Evolutionary conservation across 192 early-diverging fungal genomes (phyloP), one percentile per base, ranked within the genome.

Genomic region (Rhizophlyctis rosea): DNA sequence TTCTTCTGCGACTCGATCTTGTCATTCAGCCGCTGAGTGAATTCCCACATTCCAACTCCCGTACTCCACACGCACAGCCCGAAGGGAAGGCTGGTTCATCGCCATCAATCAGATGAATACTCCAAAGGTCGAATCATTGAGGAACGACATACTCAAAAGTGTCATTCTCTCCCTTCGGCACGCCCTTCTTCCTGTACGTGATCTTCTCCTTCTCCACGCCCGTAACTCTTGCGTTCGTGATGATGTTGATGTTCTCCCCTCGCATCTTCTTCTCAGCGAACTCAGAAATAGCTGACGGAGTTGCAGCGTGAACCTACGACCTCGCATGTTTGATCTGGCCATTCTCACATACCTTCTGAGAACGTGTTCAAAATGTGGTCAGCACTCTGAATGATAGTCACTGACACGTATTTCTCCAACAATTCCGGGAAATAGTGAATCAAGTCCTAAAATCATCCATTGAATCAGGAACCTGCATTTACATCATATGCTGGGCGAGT

Each of bases 291-390:
- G 34, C 14, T 50, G 31, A 34, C 3, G 2, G 4, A 58, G 50
- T 9, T 23, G 7, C 5, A 47, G 5, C n/a, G 33, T 44, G 24
- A 23, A 58, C 9, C 9, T 7, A 13, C 7, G 39, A 18, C 9
- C 18, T 18, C 7, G 9, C 18, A 18, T 13, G 18, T 44, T 44
- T 44, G 7, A 13, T 18, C 7, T 44, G 39, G 9, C 18, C 39
- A 18, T 7, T 44, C 39, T 44, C 18, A 13, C 39, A 7, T 62
- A 62, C 65, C 58, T 44, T 71, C 64, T 39, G 85, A 80, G 73
- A 84, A 90, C 2, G 86, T 88, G 53, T 90, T 90, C 4, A 90
- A 62, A 48, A 90, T 86, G 64, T 90, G 88, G 58, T 81, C 85
- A 29, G 76, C 74, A 32, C 81, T 80, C 60, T 90, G 87, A 44